Base-by-base conservation (phyloP, 306 rosid genomes). In the Acacia acuminata region DNA sequence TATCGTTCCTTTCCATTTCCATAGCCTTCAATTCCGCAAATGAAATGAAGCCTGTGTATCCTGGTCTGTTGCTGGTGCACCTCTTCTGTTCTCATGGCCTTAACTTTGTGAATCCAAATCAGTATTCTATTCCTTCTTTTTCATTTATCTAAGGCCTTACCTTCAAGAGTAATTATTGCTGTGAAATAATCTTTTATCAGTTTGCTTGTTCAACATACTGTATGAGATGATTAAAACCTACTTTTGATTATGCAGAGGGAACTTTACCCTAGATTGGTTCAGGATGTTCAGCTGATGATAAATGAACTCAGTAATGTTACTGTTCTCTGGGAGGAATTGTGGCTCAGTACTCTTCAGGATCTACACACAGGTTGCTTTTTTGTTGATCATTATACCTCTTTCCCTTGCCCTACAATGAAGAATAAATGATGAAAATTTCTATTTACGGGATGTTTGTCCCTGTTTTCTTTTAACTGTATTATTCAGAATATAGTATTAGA, bases 291-390 rank as follows among this genome's bases (percentile, higher is more conserved):
- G 87, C 88, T 94, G 80, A 94, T 94, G 95, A 93, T 94, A 86
- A 93, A 88, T 85, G 98, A 94, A 85, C 93, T 94, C n/a, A 97
- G 91, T 84, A 93, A 94, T 85, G 97, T 91, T 82, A 94, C 98
- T 88, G 97, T 94, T 82, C 98, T 94, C 53, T 94, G 98, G 98
- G 98, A 94, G 92, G 98, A 94, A 85, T 86, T 94, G 86, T 94
- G 98, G 98, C 97, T 94, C 77, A 86, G 97, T 84, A 94, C 98
- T 72, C 98, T 94, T 85, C 98, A 94, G 90, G 98, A 94, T 91
- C 93, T 94, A 82, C 98, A 94, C 76, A 89, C 95, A 81, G 98
- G 98, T 94, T 83, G 61, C 58, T 36, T 83, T 77, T 83, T 24
- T 76, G 65, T 81, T 81, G 69, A 67, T 68, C 27, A 68, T 43